Evolutionary conservation across 1,284 basidiomycete species (phyloP).

Genomic region (Austropuccinia psidii): DNA sequence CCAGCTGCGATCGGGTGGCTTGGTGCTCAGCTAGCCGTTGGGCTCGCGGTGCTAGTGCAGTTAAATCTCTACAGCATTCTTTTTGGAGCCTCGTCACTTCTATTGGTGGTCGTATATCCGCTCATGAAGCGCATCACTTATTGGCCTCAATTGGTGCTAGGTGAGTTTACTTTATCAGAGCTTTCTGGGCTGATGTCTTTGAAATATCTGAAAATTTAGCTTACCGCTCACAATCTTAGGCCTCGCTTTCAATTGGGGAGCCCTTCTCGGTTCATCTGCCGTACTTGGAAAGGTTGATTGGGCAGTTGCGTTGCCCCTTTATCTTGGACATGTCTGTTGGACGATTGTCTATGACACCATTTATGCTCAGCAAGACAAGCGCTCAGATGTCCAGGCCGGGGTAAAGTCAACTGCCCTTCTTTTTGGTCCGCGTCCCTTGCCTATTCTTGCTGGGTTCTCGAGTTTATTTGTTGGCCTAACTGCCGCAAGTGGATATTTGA

Average conservation of each 20-base stretch:
- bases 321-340: constrained; percentile 82
- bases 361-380: constrained; percentile 98
- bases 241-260: constrained; percentile 95
- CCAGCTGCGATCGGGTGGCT: constrained; percentile 75
- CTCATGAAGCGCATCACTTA: constrained; percentile 96
- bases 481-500: constrained; percentile 68
- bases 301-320: constrained; percentile 75
- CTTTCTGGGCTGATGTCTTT: too few species aligned
- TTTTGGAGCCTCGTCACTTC: constrained; percentile 81
- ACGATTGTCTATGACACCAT: constrained; percentile 96
- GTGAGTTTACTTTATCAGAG: constrained; percentile 52
- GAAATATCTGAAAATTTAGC: neutral
- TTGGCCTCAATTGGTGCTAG: constrained; percentile 91
- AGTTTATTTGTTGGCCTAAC: constrained; percentile 66
- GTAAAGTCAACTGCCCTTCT: constrained; percentile 91
- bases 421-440: constrained; percentile 68
- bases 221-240: constrained; percentile 52
- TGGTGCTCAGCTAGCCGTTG: constrained; percentile 69
- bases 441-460: constrained; percentile 69
- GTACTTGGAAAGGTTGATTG: constrained; percentile 75
- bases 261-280: constrained; percentile 91
- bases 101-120: constrained; percentile 81
- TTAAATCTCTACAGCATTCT: constrained; percentile 92
- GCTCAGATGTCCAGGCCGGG: constrained; percentile 76
- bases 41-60: constrained; percentile 81